A percentile compares a stretch with the other conserved stretches of the same genome.
Conservation (phyloP, 2,329 filamentous ascomycete species). For the Orbilia brochopaga region DNA sequence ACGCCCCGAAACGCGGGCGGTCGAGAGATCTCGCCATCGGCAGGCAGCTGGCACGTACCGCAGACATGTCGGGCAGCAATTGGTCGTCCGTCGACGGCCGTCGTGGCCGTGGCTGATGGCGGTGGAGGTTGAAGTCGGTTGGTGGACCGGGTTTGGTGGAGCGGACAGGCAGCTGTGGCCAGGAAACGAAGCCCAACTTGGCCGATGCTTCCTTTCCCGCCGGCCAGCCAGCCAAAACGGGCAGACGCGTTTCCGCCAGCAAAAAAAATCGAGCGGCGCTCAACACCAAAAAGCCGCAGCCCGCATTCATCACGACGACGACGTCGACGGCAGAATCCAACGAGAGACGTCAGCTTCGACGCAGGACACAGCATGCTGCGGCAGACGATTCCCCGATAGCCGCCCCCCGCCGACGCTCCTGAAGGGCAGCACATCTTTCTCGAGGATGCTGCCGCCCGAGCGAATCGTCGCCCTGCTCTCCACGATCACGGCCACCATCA, state of each 20-base stretch:
- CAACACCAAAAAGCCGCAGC: not conserved
- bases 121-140: not conserved
- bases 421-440: not conserved
- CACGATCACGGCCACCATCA: conserved; percentile 10
- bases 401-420: not conserved
- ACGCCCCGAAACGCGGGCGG: conserved; percentile 3
- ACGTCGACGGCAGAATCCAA: not conserved
- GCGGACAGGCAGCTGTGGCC: not conserved
- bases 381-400: not conserved
- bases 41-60: conserved; percentile 11
- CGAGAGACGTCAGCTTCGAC: not conserved
- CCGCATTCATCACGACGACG: not conserved
- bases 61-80: conserved; percentile 19
- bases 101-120: conserved; percentile 5
- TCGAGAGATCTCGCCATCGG: not conserved
- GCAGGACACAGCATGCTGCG: not conserved
- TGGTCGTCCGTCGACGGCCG: conserved; percentile 14
- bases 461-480: conserved; percentile 24
- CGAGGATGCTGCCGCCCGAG: conserved; percentile 19
- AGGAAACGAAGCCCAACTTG: conserved; percentile 1
- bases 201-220: too few relatives aligned
- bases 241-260: conserved; percentile 3
- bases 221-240: not conserved
- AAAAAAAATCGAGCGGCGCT: conserved; percentile 2
- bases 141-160: not conserved